These are phyloP conservation scores for Colletotrichum costaricense DNA, from an alignment of 2,329 filamentous ascomycete genomes.

Conservation along the genomic window DNA sequence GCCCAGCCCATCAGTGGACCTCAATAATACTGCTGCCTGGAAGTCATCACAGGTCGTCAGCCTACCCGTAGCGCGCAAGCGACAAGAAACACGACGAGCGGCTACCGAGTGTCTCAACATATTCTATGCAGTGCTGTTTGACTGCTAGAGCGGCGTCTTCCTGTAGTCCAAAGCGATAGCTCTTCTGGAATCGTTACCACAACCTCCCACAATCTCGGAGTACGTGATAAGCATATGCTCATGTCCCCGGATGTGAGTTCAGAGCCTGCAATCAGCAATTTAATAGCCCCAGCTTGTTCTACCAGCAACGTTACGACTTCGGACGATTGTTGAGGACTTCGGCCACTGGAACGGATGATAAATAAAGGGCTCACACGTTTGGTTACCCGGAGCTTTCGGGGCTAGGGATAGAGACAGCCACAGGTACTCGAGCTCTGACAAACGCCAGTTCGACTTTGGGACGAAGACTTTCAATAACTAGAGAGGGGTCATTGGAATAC, in stretches of 20 bases:
- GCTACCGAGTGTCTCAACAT: neutral
- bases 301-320: too few relatives aligned
- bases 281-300: neutral
- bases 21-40: slow-evolving; percentile 32
- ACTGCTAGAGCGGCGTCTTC: neutral
- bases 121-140: neutral
- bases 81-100: slow-evolving; percentile 1
- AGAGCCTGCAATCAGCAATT: neutral
- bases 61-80: neutral
- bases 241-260: neutral
- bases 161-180: neutral
- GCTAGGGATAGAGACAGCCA: neutral
- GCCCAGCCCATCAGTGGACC: neutral
- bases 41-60: neutral
- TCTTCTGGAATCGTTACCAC: neutral
- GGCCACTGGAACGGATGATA: too few relatives aligned
- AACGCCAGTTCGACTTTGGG: neutral
- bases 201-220: neutral
- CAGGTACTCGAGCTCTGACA: neutral
- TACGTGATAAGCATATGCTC: neutral
- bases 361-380: too few relatives aligned
- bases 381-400: neutral
- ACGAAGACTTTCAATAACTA: too few relatives aligned
- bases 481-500: neutral
- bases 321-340: neutral